Evolutionary conservation across 805 yeast species (phyloP), one percentile per base, ranked within the genome.

Genomic region (Yarrowia phangngaensis): DNA sequence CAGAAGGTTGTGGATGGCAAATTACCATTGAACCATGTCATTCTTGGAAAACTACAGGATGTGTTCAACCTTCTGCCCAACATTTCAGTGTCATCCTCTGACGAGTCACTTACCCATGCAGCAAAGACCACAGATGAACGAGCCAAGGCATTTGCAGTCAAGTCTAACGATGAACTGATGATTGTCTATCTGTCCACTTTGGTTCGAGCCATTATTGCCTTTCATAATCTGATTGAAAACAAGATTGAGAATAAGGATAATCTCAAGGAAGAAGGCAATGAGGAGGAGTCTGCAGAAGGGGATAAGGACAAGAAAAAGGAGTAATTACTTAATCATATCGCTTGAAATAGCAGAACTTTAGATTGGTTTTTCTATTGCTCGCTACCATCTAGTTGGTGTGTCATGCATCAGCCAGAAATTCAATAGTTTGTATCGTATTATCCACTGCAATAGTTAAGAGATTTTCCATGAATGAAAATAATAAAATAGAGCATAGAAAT

Each of bases 81-180:
- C 64, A 72, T 90, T 54, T 57, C 67, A 20, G 58, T 66, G 6
- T 64, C 64, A 2, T 51, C 64, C 1, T 57, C 61, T 11, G 56
- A 49, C 50, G 53, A 51, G 8, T 55, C 50, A 11, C 55, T 47
- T 34, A 36, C 52, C 45, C 52, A 53, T 12, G 56, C 58, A 6
- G 61, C 60, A 11, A 54, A 63, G 29, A 57, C 69, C n/a, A 60
- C 68, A 14, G 76, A 72, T 56, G 80, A 79, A 23, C 70, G 92
- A 54, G 73, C 83, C 15, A 74, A 81, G 47, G 94, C 97, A 2
- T 83, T 90, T 63, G 88, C 95, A 1, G 75, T 84, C 33, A 92
- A 90, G 68, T 87, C 98, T 3, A 94, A 92, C 62, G 99, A 92
- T 63, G 95, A 92, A 66, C 72, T 94, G 58, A 90, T 94, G 98